phyloP scores from a whole-genome alignment of 83 land plant species.

The Diphasiastrum complanatum region DNA sequence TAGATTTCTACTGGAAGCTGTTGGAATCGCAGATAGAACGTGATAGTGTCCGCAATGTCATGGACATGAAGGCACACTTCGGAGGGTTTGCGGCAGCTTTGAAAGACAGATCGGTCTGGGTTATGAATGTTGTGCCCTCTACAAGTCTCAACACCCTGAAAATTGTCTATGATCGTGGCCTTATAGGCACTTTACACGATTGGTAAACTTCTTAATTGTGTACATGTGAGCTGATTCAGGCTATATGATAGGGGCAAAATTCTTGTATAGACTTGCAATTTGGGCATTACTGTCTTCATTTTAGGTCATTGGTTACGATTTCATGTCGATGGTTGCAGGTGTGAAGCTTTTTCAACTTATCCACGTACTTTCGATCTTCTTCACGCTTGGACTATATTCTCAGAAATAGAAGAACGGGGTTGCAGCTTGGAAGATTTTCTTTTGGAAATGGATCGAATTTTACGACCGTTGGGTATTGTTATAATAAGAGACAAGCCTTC shows the following conservation, averaged over 20 bases:
- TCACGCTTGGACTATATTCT: constrained; percentile 65
- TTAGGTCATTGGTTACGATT: too few relatives aligned
- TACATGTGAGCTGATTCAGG: too few relatives aligned
- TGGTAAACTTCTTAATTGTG: constrained; percentile 48
- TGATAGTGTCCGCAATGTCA: constrained; percentile 67
- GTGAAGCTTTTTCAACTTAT: constrained; percentile 79
- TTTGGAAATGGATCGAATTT: constrained; percentile 73
- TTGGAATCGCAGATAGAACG: constrained; percentile 50
- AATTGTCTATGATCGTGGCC: constrained; percentile 75
- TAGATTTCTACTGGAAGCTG: constrained; percentile 66
- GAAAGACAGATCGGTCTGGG: constrained; percentile 68
- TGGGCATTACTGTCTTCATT: too few relatives aligned
- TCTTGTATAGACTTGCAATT: too few relatives aligned
- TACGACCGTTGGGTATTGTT: constrained; percentile 37
- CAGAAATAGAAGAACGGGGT: constrained; percentile 49
- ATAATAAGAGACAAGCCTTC: constrained; percentile 14
- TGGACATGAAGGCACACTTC: constrained; percentile 85
- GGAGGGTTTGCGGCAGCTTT: constrained; percentile 95
- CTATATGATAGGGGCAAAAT: too few relatives aligned
- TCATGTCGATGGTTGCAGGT: too few relatives aligned
- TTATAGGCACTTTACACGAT: constrained; percentile 72
- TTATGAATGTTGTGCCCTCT: constrained; percentile 83
- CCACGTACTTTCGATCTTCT: constrained; percentile 78
- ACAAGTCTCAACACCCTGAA: constrained; percentile 51
- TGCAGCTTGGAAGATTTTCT: constrained; percentile 67